Percentiles rank a stretch among this genome's conserved stretches.
Evolutionary conservation across 192 early-diverging fungal genomes (phyloP).

Genomic region (Podochytrium sp.): DNA sequence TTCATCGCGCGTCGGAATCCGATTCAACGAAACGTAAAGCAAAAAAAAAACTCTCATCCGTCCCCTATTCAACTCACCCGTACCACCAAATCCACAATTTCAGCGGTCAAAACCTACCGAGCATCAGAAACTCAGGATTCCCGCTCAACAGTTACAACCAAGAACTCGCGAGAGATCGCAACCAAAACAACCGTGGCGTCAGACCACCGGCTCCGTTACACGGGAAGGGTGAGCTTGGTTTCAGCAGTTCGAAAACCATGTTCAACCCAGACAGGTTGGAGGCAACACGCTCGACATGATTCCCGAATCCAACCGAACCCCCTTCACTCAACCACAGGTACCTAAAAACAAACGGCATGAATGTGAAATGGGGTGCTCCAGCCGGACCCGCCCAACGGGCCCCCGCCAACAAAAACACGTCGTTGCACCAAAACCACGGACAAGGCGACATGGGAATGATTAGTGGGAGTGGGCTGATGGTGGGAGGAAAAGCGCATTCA

Average conservation of each 20-base stretch:
- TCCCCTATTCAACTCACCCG: no score
- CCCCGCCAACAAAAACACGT: no score
- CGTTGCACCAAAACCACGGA: no score
- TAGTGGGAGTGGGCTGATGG: background rate
- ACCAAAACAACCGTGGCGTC: background rate
- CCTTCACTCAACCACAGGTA: conserved; percentile 29
- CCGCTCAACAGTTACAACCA: background rate
- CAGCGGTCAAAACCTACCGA: no score
- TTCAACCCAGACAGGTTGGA: conserved; percentile 44
- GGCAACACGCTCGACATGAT: no score
- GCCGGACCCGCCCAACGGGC: no score
- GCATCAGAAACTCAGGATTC: no score
- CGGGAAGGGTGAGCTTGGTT: conserved; percentile 3
- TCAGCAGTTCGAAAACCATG: conserved; percentile 37
- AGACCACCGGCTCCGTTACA: conserved; percentile 1
- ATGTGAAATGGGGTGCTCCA: conserved; percentile 37
- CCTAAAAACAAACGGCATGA: conserved; percentile 44
- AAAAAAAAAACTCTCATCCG: no score
- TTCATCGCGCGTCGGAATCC: conserved; percentile 31
- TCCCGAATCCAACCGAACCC: background rate
- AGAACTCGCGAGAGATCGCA: background rate
- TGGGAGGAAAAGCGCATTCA: background rate
- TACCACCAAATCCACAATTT: no score
- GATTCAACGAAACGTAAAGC: conserved; percentile 55
- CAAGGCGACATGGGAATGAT: conserved; percentile 8